Base-by-base conservation (phyloP, 352 stramenopile species). In the Pythium coloratum region DNA sequence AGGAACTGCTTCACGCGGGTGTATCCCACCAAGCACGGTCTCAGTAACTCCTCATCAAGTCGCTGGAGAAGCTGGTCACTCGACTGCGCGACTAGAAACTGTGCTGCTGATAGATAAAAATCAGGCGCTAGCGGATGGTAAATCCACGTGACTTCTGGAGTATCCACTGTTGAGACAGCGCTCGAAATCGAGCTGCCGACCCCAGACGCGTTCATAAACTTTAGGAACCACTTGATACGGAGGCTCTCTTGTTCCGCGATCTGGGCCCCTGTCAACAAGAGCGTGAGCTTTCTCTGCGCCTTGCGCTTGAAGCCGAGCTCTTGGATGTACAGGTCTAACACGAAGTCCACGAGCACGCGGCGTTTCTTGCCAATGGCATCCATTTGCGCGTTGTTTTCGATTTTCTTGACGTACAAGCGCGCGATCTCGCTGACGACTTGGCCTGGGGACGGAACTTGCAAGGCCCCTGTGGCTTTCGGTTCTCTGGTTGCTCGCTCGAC, bases 171-270 rank as follows among this genome's bases (percentile, higher is more conserved):
- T 3, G 28, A 51, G 1, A 40, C 24, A 3, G 40, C 9, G 30
- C n/a, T 53, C 1, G 44, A n/a, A 1, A 44, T 51, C n/a, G 59
- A n/a, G 5, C 55, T 50, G 14, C 55, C 58, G 2, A 56, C 30
- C 18, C 28, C 42, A 12, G 33, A 67, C 0, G 67, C 69, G 38
- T 86, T 85, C 69, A 85, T 65, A 24, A 91, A 88, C 13, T 75
- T 70, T 32, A 82, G 53, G 64, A 91, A 90, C 83, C 83, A 91
- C 54, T 89, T 89, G 51, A 89, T 74, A 4, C 81, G 72, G 24
- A 84, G 63, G 53, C 64, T 78, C 49, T 90, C 81, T n/a, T 83
- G 72, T 26, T 71, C 73, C 2, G 73, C 66, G 16, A 77, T 62
- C 51, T 84, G 83, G 0, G 77, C 80, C n/a, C 73, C 75, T 5